phyloP scores from a whole-genome alignment of 2,329 filamentous ascomycete genomes.

The Anthostomella pinea region DNA sequence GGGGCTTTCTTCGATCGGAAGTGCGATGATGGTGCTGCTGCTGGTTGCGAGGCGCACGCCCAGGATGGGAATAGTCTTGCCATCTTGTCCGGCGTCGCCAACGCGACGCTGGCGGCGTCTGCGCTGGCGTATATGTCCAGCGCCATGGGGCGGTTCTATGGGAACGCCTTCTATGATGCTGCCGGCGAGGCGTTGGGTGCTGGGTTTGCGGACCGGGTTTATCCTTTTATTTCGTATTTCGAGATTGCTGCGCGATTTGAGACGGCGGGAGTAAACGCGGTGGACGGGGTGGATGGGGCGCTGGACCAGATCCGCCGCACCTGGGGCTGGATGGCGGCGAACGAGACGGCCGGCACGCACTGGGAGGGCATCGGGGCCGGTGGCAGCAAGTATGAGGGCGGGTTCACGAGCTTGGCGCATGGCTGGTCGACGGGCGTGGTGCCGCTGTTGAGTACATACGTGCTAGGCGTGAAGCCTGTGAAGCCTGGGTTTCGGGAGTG shows the following conservation, averaged over 20 bases:
- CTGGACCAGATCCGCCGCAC: slow-evolving; percentile 45
- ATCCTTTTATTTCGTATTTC: slow-evolving; percentile 52
- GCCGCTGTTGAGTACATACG: slow-evolving; percentile 42
- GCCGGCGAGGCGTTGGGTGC: slow-evolving; percentile 31
- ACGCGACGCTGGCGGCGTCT: slow-evolving; percentile 28
- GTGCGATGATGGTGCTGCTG: slow-evolving; percentile 18
- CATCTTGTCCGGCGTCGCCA: slow-evolving; percentile 38
- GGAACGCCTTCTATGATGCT: slow-evolving; percentile 52
- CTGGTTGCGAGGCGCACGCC: slow-evolving; percentile 38
- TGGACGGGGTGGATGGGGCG: slow-evolving; percentile 34
- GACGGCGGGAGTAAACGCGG: too few relatives aligned
- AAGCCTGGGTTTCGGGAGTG: slow-evolving; percentile 43
- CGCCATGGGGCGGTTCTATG: slow-evolving; percentile 38
- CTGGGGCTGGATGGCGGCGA: slow-evolving; percentile 48
- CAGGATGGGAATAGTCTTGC: slow-evolving; percentile 51
- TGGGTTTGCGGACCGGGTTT: slow-evolving; percentile 44
- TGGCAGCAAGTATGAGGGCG: slow-evolving; percentile 43
- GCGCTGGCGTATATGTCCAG: slow-evolving; percentile 40
- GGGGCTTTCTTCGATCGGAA: slow-evolving; percentile 47
- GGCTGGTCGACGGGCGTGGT: slow-evolving; percentile 52
- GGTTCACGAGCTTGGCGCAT: slow-evolving; percentile 48
- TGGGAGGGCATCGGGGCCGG: slow-evolving; percentile 50
- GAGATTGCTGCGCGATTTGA: slow-evolving; percentile 49
- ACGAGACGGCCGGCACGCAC: slow-evolving; percentile 45
- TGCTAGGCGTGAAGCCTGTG: slow-evolving; percentile 45